phyloP scores from a whole-genome alignment of 768 basidiomycete genomes.

The Boletus patriciae region DNA sequence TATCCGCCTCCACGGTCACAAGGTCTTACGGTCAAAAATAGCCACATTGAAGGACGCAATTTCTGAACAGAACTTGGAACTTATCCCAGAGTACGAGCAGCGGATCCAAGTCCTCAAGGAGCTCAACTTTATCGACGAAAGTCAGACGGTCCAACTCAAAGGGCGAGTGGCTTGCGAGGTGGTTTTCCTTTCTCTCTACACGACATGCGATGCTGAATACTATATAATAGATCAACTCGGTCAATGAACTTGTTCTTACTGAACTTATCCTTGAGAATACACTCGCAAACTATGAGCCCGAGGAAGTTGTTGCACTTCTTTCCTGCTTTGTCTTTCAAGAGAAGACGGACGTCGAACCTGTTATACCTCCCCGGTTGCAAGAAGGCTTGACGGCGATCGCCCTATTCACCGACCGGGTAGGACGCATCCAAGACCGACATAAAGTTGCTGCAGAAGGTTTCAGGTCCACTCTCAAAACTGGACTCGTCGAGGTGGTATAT shows the following conservation, averaged over 20 bases:
- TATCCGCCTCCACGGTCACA: slow-evolving; percentile 67
- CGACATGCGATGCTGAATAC: neutral
- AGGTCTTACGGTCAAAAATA: slow-evolving; percentile 71
- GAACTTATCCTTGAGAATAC: slow-evolving; percentile 97
- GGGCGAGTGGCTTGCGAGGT: slow-evolving; percentile 99
- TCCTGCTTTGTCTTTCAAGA: slow-evolving; percentile 99
- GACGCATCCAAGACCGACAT: slow-evolving; percentile 73
- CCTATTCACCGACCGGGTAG: slow-evolving; percentile 75
- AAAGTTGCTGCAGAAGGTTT: slow-evolving; percentile 80
- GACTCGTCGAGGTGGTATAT: slow-evolving; percentile 94
- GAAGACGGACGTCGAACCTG: slow-evolving; percentile 89
- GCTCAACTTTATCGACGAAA: slow-evolving; percentile 91
- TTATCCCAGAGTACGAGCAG: slow-evolving; percentile 96
- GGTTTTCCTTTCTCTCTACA: slow-evolving; percentile 4
- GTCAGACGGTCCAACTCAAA: slow-evolving; percentile 92
- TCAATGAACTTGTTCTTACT: slow-evolving; percentile 93
- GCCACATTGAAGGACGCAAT: slow-evolving; percentile 77
- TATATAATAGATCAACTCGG: slow-evolving; percentile 84
- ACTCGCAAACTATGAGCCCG: slow-evolving; percentile 84
- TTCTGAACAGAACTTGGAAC: slow-evolving; percentile 95
- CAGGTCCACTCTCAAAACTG: slow-evolving; percentile 79
- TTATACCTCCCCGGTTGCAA: slow-evolving; percentile 75
- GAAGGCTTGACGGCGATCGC: slow-evolving; percentile 78
- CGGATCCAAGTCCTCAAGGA: slow-evolving; percentile 87
- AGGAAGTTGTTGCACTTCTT: slow-evolving; percentile 93